Evolutionary conservation across 352 stramenopile genomes (phyloP), one percentile per base, ranked within the genome.

Genomic region (Pythium aquatile): DNA sequence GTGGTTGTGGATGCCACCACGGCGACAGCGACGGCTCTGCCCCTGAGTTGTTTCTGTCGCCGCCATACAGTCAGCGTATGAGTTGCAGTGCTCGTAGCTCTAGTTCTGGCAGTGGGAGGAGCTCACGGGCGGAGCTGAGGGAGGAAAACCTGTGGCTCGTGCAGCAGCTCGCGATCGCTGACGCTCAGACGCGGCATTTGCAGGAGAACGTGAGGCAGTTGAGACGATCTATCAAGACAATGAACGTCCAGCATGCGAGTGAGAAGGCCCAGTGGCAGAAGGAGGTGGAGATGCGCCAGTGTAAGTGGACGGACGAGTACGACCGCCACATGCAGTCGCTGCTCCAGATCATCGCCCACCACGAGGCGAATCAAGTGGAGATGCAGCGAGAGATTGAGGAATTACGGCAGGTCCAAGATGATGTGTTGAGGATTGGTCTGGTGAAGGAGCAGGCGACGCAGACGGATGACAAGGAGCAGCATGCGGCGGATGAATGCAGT

Each of bases 91-190:
- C 32, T 46, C 3, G 39, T 16, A 35, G 49, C 29, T 8, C 26
- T 24, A 24, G 20, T 24, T 24, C 20, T 24, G 20, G 20, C 20
- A 24, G 20, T 24, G 20, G 20, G 14, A 20, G 49, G n/a, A 5
- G 24, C 5, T n/a, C 24, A 16, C 49, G 24, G 6, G 55, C 37
- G 7, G 39, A 53, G 26, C 65, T 82, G 3, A 44, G 47, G 5
- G 75, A 85, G 7, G 75, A 87, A 55, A 80, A 77, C 52, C 67
- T 70, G 56, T 73, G 68, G 42, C 75, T 87, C 32, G 60, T 56
- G 5, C 60, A 72, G 61, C 70, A 74, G 47, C 57, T 85, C 16
- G 65, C 73, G 44, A 48, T 58, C 33, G 66, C 54, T 7, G 70
- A 84, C 24, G 10, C 20, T 11, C 56, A 24, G 46, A 59, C 59